These are phyloP conservation scores for Microthyrium microscopicum DNA, from an alignment of 2,329 filamentous ascomycete genomes.

Conservation along the genomic window DNA sequence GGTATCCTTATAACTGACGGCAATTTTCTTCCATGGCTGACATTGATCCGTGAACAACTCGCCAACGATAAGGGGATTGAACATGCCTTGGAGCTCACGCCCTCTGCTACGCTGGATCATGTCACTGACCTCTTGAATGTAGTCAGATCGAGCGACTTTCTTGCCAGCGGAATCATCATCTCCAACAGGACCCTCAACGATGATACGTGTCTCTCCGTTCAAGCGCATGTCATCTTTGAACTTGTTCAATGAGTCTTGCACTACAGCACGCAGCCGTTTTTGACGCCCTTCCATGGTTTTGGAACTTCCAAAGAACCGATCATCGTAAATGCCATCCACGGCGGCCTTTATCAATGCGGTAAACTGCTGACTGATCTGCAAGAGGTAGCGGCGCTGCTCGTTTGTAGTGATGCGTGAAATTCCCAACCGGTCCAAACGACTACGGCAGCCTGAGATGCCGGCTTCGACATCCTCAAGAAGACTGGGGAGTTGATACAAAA, in stretches of 20 bases:
- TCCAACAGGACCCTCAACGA: too few relatives aligned
- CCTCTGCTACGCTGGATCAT: slow-evolving; percentile 29
- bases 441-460: too few relatives aligned
- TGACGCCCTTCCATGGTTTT: slow-evolving; percentile 13
- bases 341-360: slow-evolving; percentile 20
- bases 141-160: slow-evolving; percentile 18
- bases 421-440: slow-evolving; percentile 13
- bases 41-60: slow-evolving; percentile 46
- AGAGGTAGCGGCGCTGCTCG: slow-evolving; percentile 21
- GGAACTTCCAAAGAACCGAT: slow-evolving; percentile 18
- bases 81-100: slow-evolving; percentile 42
- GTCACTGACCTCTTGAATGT: slow-evolving; percentile 23
- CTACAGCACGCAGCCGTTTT: slow-evolving; percentile 35
- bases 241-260: slow-evolving; percentile 32
- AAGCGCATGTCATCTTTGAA: slow-evolving; percentile 30
- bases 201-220: slow-evolving; percentile 24
- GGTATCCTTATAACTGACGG: too few relatives aligned
- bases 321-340: slow-evolving; percentile 20
- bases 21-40: slow-evolving; percentile 32
- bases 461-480: slow-evolving; percentile 29
- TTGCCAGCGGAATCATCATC: too few relatives aligned
- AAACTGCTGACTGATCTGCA: slow-evolving; percentile 23
- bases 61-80: slow-evolving; percentile 41
- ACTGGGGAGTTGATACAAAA: slow-evolving; percentile 11
- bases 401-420: slow-evolving; percentile 15